phyloP scores from a whole-genome alignment of 768 basidiomycete genomes.

The Terana coerulea region DNA sequence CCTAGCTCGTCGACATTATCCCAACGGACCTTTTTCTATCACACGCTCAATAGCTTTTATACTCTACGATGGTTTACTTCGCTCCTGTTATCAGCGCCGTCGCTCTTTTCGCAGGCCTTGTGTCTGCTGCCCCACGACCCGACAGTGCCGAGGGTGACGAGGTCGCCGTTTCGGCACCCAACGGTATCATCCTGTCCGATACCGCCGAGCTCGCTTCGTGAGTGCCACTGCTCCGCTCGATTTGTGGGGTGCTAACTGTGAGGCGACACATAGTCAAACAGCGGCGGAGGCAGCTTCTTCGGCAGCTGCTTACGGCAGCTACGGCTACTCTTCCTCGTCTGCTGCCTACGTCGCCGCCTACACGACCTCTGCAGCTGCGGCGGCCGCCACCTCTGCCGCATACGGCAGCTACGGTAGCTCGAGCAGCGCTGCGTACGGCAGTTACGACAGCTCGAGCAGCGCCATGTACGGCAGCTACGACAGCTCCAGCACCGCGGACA shows the following conservation, averaged over 20 bases:
- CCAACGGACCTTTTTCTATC: conserved; percentile 41
- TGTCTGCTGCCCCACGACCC: conserved; percentile 44
- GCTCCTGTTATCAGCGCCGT: conserved; percentile 51
- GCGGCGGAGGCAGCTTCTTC: conserved; percentile 1
- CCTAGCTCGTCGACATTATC: conserved; percentile 40
- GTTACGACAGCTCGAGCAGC: background rate
- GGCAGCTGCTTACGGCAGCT: background rate
- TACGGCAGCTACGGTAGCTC: background rate
- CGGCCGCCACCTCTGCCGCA: background rate
- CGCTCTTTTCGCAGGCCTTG: conserved; percentile 49
- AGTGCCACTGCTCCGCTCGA: conserved; percentile 17
- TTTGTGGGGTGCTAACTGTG: conserved; percentile 12
- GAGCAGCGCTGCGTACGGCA: background rate
- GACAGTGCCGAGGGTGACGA: conserved; percentile 33
- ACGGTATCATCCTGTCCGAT: conserved; percentile 43
- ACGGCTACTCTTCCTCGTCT: background rate
- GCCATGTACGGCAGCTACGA: background rate
- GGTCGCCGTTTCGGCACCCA: conserved; percentile 42
- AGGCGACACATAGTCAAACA: background rate
- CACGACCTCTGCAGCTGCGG: conserved; percentile 1
- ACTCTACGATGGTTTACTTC: conserved; percentile 57
- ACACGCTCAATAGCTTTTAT: background rate
- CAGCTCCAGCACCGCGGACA: background rate
- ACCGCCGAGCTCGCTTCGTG: conserved; percentile 33
- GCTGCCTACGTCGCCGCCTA: background rate